These are phyloP conservation scores for Friedmanniomyces endolithicus DNA, from an alignment of 495 filamentous ascomycete genomes.

Conservation along the genomic window DNA sequence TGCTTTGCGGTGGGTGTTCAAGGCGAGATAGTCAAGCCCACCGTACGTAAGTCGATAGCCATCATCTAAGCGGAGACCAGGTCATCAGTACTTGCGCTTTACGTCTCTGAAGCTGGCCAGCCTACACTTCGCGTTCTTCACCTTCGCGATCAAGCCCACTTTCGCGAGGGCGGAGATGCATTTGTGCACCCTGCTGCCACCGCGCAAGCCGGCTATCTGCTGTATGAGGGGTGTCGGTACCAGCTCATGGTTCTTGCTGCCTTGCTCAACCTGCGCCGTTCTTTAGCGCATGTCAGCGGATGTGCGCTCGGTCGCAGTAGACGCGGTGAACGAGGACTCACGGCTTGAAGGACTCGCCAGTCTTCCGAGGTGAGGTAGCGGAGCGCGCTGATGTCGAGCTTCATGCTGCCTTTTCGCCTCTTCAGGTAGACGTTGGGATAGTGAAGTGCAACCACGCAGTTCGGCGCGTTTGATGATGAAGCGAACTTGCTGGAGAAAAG, in stretches of 20 bases:
- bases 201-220: constrained; percentile 66
- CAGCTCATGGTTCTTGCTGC: constrained; percentile 91
- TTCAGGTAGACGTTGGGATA: neutral
- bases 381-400: constrained; percentile 80
- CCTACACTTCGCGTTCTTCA: constrained; percentile 83
- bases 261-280: constrained; percentile 62
- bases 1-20: constrained; percentile 73
- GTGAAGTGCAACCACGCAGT: neutral
- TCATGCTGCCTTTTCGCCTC: constrained; percentile 47
- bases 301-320: constrained; percentile 6
- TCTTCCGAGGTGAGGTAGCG: constrained; percentile 86
- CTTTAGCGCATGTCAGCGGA: constrained; percentile 27
- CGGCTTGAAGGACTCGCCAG: constrained; percentile 88
- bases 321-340: constrained; percentile 37
- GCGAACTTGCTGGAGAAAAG: too few species aligned
- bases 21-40: constrained; percentile 88
- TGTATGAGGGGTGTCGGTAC: constrained; percentile 84
- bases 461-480: neutral
- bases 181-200: constrained; percentile 72
- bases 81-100: too few species aligned
- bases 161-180: constrained; percentile 86
- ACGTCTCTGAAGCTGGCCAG: neutral
- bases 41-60: constrained; percentile 96
- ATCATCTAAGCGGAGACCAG: constrained; percentile 48
- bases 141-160: constrained; percentile 75